Evolutionary conservation across 1,284 basidiomycete species (phyloP).

Genomic region (Stereum hirsutum): DNA sequence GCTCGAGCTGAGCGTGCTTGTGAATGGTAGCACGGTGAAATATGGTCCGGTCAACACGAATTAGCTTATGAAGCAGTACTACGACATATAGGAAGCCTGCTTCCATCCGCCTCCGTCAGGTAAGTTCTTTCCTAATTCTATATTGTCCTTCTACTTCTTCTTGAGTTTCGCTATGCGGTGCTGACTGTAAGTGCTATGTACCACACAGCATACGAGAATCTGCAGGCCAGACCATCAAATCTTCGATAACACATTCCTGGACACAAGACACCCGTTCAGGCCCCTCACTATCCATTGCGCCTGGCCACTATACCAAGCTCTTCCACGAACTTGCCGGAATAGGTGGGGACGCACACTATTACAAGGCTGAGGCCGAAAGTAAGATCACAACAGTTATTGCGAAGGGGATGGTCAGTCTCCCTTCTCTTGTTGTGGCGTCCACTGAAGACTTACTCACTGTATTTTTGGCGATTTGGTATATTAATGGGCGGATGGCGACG

Average conservation of each 20-base stretch:
- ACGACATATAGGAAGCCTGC: constrained; percentile 64
- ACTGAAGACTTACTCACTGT: not conserved
- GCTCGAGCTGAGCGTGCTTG: constrained; percentile 2
- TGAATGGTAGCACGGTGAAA: constrained; percentile 27
- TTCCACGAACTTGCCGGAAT: constrained; percentile 75
- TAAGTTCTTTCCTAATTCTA: constrained; percentile 26
- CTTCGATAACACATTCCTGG: constrained; percentile 75
- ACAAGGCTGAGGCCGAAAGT: constrained; percentile 64
- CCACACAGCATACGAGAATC: constrained; percentile 67
- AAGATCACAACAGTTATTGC: constrained; percentile 55
- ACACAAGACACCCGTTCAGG: constrained; percentile 78
- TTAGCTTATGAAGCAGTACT: constrained; percentile 75
- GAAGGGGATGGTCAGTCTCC: constrained; percentile 41
- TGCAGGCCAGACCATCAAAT: constrained; percentile 78
- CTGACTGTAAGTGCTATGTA: not conserved
- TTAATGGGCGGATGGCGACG: too few species aligned
- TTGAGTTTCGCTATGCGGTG: not conserved
- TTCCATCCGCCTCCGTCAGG: constrained; percentile 75
- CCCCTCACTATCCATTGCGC: constrained; percentile 50
- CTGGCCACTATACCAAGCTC: constrained; percentile 55
- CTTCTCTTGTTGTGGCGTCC: too few species aligned
- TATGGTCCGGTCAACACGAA: constrained; percentile 56
- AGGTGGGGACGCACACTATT: constrained; percentile 63
- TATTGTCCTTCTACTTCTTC: too few species aligned
- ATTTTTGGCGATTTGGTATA: constrained; percentile 4